These are phyloP conservation scores for Setaria italica DNA, from an alignment of 202 grass and related monocot species.

Conservation along the genomic window DNA sequence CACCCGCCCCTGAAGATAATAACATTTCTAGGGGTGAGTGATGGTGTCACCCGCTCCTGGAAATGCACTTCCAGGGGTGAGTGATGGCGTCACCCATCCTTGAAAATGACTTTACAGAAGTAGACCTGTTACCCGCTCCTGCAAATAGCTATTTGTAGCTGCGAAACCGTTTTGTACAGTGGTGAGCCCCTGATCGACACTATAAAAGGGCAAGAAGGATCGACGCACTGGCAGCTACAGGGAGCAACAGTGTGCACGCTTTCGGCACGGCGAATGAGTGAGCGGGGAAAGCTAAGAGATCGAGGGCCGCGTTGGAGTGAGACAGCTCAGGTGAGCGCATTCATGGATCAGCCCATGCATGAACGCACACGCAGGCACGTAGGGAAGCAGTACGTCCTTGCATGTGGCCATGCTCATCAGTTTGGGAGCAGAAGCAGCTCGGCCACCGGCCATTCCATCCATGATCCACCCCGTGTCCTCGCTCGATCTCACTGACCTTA, in stretches of 20 bases:
- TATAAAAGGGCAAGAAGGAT: neutral
- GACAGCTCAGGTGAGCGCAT: constrained; percentile 20
- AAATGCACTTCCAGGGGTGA: too few relatives aligned
- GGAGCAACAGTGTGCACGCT: neutral
- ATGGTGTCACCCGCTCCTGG: too few relatives aligned
- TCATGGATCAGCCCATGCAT: neutral
- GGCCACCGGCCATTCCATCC: neutral
- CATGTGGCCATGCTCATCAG: neutral
- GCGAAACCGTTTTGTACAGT: too few relatives aligned
- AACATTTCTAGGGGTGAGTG: too few relatives aligned
- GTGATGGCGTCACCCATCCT: too few relatives aligned
- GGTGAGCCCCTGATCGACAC: neutral
- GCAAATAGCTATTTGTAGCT: too few relatives aligned
- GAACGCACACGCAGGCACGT: neutral
- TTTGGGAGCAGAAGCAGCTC: neutral
- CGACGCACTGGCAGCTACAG: neutral
- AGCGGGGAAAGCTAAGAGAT: neutral
- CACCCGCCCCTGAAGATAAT: too few relatives aligned
- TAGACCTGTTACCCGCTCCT: too few relatives aligned
- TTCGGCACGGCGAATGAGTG: neutral
- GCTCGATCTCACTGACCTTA: too few relatives aligned
- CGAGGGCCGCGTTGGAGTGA: neutral
- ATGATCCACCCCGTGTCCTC: too few relatives aligned
- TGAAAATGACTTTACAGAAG: too few relatives aligned
- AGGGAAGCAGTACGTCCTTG: neutral